These are phyloP conservation scores for Galerina marginata DNA, from an alignment of 768 basidiomycete genomes.

Conservation along the genomic window DNA sequence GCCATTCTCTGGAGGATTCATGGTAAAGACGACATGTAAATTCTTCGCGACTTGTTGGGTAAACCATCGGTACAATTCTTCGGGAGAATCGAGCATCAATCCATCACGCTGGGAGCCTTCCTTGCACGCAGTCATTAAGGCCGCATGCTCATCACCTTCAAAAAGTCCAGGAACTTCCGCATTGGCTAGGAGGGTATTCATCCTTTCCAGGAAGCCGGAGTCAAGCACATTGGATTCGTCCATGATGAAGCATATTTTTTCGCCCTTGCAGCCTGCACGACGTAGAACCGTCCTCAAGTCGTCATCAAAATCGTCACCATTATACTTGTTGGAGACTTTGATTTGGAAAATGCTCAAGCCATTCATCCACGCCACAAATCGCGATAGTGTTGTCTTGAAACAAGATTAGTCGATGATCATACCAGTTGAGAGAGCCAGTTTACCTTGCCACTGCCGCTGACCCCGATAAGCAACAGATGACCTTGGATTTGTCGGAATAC, in stretches of 20 bases:
- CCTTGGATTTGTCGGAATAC: conserved; percentile 99
- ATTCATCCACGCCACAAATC: conserved; percentile 99
- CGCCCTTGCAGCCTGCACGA: conserved; percentile 95
- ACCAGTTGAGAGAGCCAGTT: conserved; percentile 2
- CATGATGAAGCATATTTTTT: conserved; percentile 99
- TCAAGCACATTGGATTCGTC: conserved; percentile 99
- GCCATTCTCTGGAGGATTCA: conserved; percentile 98
- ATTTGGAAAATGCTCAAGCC: conserved; percentile 99
- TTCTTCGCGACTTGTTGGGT: conserved; percentile 98
- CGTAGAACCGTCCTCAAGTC: conserved; percentile 95
- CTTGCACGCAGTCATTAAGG: conserved; percentile 98
- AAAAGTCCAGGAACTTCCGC: conserved; percentile 99
- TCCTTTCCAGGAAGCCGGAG: conserved; percentile 98
- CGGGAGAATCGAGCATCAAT: conserved; percentile 96
- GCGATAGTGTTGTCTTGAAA: conserved; percentile 89
- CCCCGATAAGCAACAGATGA: conserved; percentile 94
- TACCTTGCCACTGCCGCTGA: conserved; percentile 98
- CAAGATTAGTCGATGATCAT: conserved; percentile 6
- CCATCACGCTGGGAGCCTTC: conserved; percentile 99
- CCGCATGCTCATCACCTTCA: conserved; percentile 98
- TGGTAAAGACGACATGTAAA: conserved; percentile 98
- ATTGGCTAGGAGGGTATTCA: conserved; percentile 98
- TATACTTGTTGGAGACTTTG: conserved; percentile 99
- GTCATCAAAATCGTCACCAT: conserved; percentile 98
- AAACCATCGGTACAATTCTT: conserved; percentile 98